These are phyloP conservation scores for Kregervanrija pseudodelftensis DNA, from an alignment of 805 yeast species.

Conservation along the genomic window DNA sequence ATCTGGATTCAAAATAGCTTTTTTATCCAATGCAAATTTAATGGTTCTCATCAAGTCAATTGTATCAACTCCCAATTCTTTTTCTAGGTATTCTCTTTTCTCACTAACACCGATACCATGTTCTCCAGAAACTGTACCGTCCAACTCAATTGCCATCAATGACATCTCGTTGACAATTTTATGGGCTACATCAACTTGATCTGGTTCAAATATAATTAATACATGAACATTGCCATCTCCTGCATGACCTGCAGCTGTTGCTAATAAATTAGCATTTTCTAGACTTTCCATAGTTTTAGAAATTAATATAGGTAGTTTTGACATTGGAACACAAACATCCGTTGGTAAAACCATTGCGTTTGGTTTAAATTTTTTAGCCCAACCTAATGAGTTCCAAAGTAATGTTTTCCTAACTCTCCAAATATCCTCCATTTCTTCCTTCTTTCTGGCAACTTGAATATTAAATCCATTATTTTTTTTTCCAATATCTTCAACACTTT, in stretches of 20 bases:
- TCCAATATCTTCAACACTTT: conserved; percentile 44
- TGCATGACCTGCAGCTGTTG: conserved; percentile 70
- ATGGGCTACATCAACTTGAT: conserved; percentile 40
- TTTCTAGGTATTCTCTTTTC: conserved; percentile 51
- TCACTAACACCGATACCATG: conserved; percentile 78
- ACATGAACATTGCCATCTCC: conserved; percentile 84
- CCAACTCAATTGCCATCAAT: conserved; percentile 54
- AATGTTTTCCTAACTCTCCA: conserved; percentile 75
- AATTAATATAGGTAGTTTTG: conserved; percentile 56
- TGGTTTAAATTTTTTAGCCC: conserved; percentile 46
- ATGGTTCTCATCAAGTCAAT: conserved; percentile 66
- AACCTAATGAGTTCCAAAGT: conserved; percentile 58
- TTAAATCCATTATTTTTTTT: conserved; percentile 42
- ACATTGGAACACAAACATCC: conserved; percentile 78
- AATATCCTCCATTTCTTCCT: conserved; percentile 56
- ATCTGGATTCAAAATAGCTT: conserved; percentile 68
- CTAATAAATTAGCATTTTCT: conserved; percentile 41
- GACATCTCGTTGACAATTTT: conserved; percentile 55
- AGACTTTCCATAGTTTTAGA: conserved; percentile 55
- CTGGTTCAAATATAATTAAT: conserved; percentile 50
- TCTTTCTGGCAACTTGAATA: conserved; percentile 57
- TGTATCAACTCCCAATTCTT: conserved; percentile 63
- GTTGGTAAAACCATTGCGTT: conserved; percentile 57
- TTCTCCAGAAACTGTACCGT: conserved; percentile 84
- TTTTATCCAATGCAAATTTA: conserved; percentile 69